Conservation (phyloP, 768 basidiomycete species). For the Cyclocybe aegerita region DNA sequence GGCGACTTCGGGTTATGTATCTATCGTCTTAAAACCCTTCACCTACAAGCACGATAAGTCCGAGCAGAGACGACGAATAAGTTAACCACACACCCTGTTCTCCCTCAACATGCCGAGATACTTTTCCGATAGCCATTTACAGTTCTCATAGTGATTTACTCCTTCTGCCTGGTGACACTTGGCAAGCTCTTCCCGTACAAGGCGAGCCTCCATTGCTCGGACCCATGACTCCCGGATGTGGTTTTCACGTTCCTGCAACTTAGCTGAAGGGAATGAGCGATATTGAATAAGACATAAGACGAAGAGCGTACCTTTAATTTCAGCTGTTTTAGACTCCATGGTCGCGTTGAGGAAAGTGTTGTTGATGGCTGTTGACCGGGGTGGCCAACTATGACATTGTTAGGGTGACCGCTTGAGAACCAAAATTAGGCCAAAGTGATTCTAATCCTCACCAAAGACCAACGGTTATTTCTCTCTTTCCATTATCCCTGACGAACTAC, state of each 20-base stretch:
- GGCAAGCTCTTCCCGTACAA: constrained; percentile 84
- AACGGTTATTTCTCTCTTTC: no score
- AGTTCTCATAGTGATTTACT: constrained; percentile 88
- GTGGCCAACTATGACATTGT: no score
- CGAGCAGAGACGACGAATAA: no score
- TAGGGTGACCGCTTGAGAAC: no score
- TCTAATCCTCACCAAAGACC: no score
- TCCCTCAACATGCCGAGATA: constrained; percentile 78
- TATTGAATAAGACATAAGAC: neutral
- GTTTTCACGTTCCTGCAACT: constrained; percentile 67
- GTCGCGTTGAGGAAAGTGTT: constrained; percentile 15
- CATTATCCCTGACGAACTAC: no score
- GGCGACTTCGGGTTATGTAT: constrained; percentile 27
- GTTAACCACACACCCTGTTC: constrained; percentile 64
- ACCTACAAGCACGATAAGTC: constrained; percentile 44
- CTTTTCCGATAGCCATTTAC: constrained; percentile 81
- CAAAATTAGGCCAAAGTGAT: no score
- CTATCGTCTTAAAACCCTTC: constrained; percentile 82
- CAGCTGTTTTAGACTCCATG: constrained; percentile 34
- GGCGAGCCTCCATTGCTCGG: constrained; percentile 86
- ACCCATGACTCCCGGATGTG: constrained; percentile 92
- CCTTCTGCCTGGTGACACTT: constrained; percentile 92
- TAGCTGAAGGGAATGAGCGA: constrained; percentile 37
- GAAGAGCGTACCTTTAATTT: constrained; percentile 47
- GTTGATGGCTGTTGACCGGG: constrained; percentile 26